Evolutionary conservation across 768 basidiomycete genomes (phyloP), one percentile per base, ranked within the genome.

Genomic region (Pulveroboletus ravenelii): DNA sequence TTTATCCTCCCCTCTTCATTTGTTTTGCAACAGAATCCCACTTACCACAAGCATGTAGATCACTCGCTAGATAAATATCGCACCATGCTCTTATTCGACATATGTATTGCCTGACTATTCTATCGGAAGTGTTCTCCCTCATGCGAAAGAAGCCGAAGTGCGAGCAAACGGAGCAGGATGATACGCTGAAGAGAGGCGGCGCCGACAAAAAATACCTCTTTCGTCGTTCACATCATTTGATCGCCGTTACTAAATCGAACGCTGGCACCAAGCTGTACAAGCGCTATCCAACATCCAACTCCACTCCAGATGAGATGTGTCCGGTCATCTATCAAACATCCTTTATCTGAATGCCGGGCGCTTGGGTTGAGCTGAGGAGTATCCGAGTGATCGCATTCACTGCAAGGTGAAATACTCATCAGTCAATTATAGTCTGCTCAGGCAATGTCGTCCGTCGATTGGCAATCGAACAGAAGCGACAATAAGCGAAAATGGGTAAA

Each of bases 291-390:
- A 27, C 20, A 48, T 43, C 34, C 27, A 36, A 37, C 45, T 39
- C 32, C 49, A 43, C 55, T 12, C 32, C 45, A 20, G 25, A 40
- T 30, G 37, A n/a, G 20, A 42, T 17, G 17, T 25, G 23, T 23
- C 41, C 17, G 18, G 25, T 17, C 10, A 32, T 29, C 27, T 46
- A 52, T 68, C 78, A 89, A 53, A 79, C 74, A 74, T 93, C 93
- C 48, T 81, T 79, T 68, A 96, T 79, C 60, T 81, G 86, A 66
- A 96, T 93, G 14, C 89, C 87, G n/a, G 93, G 93, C 15, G 91
- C 91, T 59, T 86, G 85, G 27, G 79, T 80, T 23, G 92, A 88
- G 66, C 90, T 94, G 36, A 96, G 78, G 60, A 90, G 76, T 20
- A 93, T 87, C 57, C 82, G 84, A n/a, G 73, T 77, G 62, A 96